These are phyloP conservation scores for Luffa aegyptiaca DNA, from an alignment of 306 rosid genomes.

Conservation along the genomic window DNA sequence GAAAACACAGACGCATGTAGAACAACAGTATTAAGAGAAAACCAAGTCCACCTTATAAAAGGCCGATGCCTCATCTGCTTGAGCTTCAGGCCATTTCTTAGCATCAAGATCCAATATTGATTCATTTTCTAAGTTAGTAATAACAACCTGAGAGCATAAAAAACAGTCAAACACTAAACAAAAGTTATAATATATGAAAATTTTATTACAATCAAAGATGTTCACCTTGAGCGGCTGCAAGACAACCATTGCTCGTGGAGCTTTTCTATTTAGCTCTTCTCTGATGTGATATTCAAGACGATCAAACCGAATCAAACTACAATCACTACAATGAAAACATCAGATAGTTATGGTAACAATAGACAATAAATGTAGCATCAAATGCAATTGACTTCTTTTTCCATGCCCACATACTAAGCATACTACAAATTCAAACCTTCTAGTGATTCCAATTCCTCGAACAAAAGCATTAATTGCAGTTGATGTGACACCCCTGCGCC, in stretches of 20 bases:
- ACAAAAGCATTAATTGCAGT: slow-evolving; percentile 88
- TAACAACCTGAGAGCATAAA: slow-evolving; percentile 53
- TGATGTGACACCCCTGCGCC: slow-evolving; percentile 81
- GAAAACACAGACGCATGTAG: not conserved
- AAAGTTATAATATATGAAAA: not conserved
- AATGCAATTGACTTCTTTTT: not conserved
- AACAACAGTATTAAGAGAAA: not conserved
- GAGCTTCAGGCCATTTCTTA: slow-evolving; percentile 89
- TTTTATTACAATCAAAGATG: slow-evolving; percentile 12
- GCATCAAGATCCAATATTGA: slow-evolving; percentile 62
- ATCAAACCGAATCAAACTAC: slow-evolving; percentile 69
- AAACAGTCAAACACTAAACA: not conserved
- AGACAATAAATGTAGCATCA: not conserved
- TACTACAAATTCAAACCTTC: slow-evolving; percentile 50
- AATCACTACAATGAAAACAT: slow-evolving; percentile 52
- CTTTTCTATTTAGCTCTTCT: slow-evolving; percentile 79
- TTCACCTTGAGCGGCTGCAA: slow-evolving; percentile 80
- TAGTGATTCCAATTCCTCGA: slow-evolving; percentile 92
- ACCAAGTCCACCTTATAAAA: slow-evolving; percentile 58
- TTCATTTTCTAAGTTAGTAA: slow-evolving; percentile 73
- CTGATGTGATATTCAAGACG: slow-evolving; percentile 90
- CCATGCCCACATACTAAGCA: not conserved
- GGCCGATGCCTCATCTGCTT: slow-evolving; percentile 55
- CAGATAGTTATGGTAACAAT: not conserved
- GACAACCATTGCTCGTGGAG: slow-evolving; percentile 77